These are phyloP conservation scores for Cladosporium sp. DNA, from an alignment of 2,329 filamentous ascomycete genomes.

Conservation along the genomic window DNA sequence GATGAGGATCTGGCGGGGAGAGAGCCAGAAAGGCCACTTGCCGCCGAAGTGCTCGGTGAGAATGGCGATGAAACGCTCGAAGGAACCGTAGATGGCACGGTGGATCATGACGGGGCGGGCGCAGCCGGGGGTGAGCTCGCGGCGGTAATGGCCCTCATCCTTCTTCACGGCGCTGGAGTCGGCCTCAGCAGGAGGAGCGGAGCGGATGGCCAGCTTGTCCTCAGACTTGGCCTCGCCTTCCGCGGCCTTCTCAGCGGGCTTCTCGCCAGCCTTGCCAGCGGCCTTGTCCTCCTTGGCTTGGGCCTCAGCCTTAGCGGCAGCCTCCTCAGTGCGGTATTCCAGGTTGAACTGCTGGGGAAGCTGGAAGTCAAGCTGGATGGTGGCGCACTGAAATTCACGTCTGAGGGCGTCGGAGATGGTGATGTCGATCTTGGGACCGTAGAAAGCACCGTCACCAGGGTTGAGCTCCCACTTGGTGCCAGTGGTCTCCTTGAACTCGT, in stretches of 20 bases:
- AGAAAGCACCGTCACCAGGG: slow-evolving; percentile 94
- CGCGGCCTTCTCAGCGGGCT: slow-evolving; percentile 30
- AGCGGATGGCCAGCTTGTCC: slow-evolving; percentile 27
- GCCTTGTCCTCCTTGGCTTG: slow-evolving; percentile 6
- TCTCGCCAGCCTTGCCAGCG: slow-evolving; percentile 1
- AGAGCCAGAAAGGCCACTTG: slow-evolving; percentile 88
- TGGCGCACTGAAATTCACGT: slow-evolving; percentile 84
- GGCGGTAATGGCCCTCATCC: slow-evolving; percentile 31
- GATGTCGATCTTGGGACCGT: slow-evolving; percentile 98
- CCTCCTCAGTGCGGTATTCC: slow-evolving; percentile 74
- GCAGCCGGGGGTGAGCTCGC: slow-evolving; percentile 63
- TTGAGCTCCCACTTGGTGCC: slow-evolving; percentile 82
- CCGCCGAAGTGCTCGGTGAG: slow-evolving; percentile 80
- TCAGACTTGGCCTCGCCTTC: slow-evolving; percentile 30
- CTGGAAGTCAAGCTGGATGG: slow-evolving; percentile 92
- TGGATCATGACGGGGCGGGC: slow-evolving; percentile 83
- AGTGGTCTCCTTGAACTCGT: slow-evolving; percentile 63
- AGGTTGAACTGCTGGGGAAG: slow-evolving; percentile 81
- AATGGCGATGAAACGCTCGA: slow-evolving; percentile 68
- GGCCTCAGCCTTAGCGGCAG: slow-evolving; percentile 38
- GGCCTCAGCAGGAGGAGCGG: slow-evolving; percentile 29
- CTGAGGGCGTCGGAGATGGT: slow-evolving; percentile 84
- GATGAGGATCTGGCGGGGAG: slow-evolving; percentile 74
- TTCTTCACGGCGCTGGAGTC: slow-evolving; percentile 29
- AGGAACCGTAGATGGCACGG: slow-evolving; percentile 71